Base-by-base conservation (phyloP, 208 protist genomes). In the Sergeia podlipaevii region DNA sequence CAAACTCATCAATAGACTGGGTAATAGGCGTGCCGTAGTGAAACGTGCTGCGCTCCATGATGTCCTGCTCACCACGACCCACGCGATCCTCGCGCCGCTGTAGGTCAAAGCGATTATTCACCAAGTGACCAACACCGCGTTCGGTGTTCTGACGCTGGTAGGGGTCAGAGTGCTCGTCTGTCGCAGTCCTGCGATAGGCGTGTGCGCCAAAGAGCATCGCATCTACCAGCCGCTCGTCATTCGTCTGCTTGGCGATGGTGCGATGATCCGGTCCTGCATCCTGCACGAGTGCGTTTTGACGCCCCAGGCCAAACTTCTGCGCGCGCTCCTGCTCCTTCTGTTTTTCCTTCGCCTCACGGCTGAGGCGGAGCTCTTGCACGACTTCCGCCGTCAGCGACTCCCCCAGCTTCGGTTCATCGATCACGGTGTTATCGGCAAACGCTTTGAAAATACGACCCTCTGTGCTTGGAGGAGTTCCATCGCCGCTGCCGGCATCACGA, bases 221-320 rank as follows among this genome's bases (percentile, higher is more conserved):
- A 50, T 91, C 74, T 11, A 93, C 20, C 17, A 93, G 62, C n/a
- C 85, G 80, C 64, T 96, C 89, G 50, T 96, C 89, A 61, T 93
- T 89, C 4, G 58, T 78, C 63, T 91, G 77, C 51, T 77, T 77
- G 67, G 82, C 72, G 34, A 88, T 36, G 36, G 56, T 71, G 4
- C 89, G 85, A 26, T 74, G 45, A 56, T 96, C 89, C 8, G 89
- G 89, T 1, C 89, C 89, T 24, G 72, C 80, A 56, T 96, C 89
- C 62, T 91, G 82, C 53, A 93, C 85, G n/a, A 96, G 70, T 8
- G 84, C 70, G 2, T 79, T 76, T 44, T 93, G 85, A 21, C 89
- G 76, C 26, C 89, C 89, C 27, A 96, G 74, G 20, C 89, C 89
- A 55, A 96, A 92, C n/a, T 70, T 71, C 58, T 87, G 74, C 55